Evolutionary conservation across 2,329 filamentous ascomycete species (phyloP).

Genomic region (Chlorencoelia australis): DNA sequence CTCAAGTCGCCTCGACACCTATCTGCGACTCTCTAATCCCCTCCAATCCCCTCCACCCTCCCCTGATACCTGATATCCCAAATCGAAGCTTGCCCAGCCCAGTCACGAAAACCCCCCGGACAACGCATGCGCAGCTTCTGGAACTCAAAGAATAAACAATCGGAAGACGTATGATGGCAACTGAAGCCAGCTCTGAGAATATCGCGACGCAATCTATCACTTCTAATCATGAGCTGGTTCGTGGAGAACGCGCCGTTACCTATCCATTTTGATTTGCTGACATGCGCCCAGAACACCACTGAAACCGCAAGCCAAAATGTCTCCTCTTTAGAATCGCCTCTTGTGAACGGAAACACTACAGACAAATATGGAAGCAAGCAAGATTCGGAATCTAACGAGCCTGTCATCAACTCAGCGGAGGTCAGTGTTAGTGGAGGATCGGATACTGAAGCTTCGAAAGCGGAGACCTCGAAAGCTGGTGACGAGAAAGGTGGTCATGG

Average conservation of each 20-base stretch:
- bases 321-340: constrained; percentile 26
- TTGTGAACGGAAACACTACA: constrained; percentile 37
- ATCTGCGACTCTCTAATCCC: no score
- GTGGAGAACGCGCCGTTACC: constrained; percentile 5
- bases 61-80: no score
- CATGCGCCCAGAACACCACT: constrained; percentile 25
- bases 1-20: no score
- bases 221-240: constrained; percentile 26
- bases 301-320: constrained; percentile 43
- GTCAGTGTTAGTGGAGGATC: constrained; percentile 65
- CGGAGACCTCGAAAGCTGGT: constrained; percentile 42
- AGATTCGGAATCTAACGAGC: constrained; percentile 46
- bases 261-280: constrained; percentile 12
- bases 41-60: no score
- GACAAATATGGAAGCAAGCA: constrained; percentile 42
- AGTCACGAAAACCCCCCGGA: constrained; percentile 1
- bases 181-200: constrained; percentile 46
- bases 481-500: constrained; percentile 49
- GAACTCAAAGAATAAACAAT: constrained; percentile 21
- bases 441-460: constrained; percentile 62
- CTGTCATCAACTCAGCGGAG: constrained; percentile 51
- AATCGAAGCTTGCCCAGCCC: no score
- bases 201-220: constrained; percentile 26
- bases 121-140: constrained; percentile 24
- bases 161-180: constrained; percentile 53